Evolutionary conservation across 768 basidiomycete species (phyloP).

Genomic region (Phlebiopsis gigantea): DNA sequence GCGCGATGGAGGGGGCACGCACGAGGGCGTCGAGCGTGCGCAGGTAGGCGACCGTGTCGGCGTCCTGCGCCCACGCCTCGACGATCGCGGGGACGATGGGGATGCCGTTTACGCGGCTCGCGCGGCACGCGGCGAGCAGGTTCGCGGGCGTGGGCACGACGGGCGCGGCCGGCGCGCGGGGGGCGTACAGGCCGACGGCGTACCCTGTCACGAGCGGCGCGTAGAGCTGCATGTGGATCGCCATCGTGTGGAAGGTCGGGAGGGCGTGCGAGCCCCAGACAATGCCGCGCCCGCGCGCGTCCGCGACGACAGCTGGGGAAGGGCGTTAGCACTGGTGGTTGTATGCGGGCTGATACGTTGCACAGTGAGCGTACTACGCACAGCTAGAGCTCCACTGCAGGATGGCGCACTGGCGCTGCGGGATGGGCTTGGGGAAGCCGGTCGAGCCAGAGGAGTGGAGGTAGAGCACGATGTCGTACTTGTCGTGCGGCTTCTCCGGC

Average conservation of each 20-base stretch:
- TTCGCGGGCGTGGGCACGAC: conserved; percentile 14
- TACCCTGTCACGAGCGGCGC: conserved; percentile 5
- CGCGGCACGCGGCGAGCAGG: conserved; percentile 8
- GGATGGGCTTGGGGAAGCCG: conserved; percentile 9
- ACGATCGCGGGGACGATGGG: conserved; percentile 14
- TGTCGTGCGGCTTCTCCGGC: background rate
- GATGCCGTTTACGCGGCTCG: conserved; percentile 6
- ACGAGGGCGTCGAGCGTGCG: conserved; percentile 9
- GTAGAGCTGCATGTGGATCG: conserved; percentile 10
- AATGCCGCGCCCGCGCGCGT: background rate
- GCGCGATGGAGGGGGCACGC: background rate
- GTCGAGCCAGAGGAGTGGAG: conserved; percentile 6
- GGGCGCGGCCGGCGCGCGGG: conserved; percentile 8
- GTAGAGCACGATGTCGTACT: background rate
- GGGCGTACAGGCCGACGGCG: conserved; percentile 10
- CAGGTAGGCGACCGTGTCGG: conserved; percentile 12
- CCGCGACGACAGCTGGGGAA: background rate
- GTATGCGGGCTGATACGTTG: background rate
- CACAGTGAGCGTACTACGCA: conserved; percentile 13
- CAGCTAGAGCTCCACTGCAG: conserved; percentile 14
- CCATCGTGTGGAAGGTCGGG: conserved; percentile 16
- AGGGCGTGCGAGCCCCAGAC: conserved; percentile 11
- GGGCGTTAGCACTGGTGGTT: background rate
- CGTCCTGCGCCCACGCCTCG: conserved; percentile 17
- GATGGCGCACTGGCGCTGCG: conserved; percentile 14